Conservation (phyloP, 208 protist genomes). For the Histomonas meleagridis region DNA sequence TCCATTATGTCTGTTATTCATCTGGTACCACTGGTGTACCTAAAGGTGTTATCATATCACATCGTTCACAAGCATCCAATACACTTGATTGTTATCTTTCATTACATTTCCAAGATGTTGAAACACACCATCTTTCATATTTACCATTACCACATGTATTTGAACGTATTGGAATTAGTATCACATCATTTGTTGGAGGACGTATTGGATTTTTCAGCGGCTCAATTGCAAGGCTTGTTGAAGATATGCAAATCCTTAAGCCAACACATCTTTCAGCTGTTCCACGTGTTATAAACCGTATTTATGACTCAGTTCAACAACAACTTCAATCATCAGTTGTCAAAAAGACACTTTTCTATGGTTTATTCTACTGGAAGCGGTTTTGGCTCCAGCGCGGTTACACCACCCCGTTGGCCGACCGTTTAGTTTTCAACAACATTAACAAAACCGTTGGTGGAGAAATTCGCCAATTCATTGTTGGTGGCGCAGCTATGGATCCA, state of each 20-base stretch:
- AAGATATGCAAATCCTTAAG: not conserved
- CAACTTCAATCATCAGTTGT: constrained; percentile 37
- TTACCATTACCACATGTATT: constrained; percentile 66
- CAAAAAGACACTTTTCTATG: not conserved
- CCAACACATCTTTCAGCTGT: not conserved
- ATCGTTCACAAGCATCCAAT: not conserved
- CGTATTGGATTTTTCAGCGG: not conserved
- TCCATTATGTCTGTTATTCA: not conserved
- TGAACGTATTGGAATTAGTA: constrained; percentile 46
- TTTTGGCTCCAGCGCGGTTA: not conserved
- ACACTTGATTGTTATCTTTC: not conserved
- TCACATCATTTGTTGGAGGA: not conserved
- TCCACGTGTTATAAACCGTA: constrained; percentile 55
- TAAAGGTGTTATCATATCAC: not conserved
- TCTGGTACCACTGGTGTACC: not conserved
- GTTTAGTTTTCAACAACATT: not conserved
- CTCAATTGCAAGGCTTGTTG: not conserved
- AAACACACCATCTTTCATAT: constrained; percentile 55
- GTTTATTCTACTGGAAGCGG: not conserved
- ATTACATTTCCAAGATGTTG: too few relatives aligned
- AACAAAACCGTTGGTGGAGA: not conserved
- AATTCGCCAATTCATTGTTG: not conserved
- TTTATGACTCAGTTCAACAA: constrained; percentile 58
- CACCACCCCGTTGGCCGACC: not conserved
- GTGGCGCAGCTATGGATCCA: not conserved